Conservation (phyloP, 2,329 filamentous ascomycete genomes). For the Aaosphaeria arxii region DNA sequence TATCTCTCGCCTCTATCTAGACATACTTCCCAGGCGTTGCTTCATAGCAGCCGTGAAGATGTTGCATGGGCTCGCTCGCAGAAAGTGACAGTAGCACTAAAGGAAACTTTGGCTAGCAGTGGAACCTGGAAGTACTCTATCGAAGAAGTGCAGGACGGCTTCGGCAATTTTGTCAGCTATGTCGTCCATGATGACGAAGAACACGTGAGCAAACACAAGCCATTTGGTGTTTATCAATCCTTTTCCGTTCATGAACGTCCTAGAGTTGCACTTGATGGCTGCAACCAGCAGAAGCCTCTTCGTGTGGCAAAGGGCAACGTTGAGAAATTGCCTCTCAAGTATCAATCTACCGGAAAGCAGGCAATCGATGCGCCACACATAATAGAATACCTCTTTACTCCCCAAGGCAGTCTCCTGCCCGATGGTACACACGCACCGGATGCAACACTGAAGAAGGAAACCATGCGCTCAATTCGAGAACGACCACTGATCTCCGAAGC, state of each 20-base stretch:
- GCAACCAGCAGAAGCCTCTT: slow-evolving; percentile 75
- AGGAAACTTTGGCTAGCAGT: slow-evolving; percentile 77
- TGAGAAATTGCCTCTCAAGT: slow-evolving; percentile 67
- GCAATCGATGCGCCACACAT: slow-evolving; percentile 65
- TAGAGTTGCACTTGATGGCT: slow-evolving; percentile 66
- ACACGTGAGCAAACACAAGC: slow-evolving; percentile 55
- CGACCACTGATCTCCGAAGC: slow-evolving; percentile 68
- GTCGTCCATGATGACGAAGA: slow-evolving; percentile 60
- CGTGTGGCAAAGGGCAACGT: slow-evolving; percentile 75
- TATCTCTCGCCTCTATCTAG: slow-evolving; percentile 74
- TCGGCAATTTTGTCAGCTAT: slow-evolving; percentile 84
- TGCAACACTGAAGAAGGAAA: slow-evolving; percentile 56
- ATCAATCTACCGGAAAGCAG: slow-evolving; percentile 59
- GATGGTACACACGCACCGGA: slow-evolving; percentile 64
- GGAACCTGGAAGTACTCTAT: slow-evolving; percentile 88
- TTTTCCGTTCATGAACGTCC: slow-evolving; percentile 89
- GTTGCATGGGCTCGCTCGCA: slow-evolving; percentile 78
- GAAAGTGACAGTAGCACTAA: slow-evolving; percentile 75
- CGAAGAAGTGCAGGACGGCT: slow-evolving; percentile 86
- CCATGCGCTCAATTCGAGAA: slow-evolving; percentile 60
- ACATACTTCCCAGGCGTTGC: slow-evolving; percentile 55
- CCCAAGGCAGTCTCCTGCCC: slow-evolving; percentile 65
- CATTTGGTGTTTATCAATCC: slow-evolving; percentile 66
- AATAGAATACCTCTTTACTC: slow-evolving; percentile 78
- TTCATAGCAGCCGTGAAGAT: slow-evolving; percentile 60